phyloP scores from a whole-genome alignment of 306 rosid species.

The Dryas octopetala region DNA sequence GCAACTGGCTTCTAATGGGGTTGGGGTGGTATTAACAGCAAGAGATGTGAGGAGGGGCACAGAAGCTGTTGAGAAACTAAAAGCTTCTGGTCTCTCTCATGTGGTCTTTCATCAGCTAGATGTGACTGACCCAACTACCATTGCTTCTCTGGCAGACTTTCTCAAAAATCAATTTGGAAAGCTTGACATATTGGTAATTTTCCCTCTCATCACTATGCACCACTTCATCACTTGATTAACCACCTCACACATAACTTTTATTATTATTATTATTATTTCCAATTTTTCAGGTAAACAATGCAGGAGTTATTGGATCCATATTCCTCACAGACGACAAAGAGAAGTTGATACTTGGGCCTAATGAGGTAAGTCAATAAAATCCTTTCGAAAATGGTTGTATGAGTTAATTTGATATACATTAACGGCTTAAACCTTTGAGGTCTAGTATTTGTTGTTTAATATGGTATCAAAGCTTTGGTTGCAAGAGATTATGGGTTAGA shows the following conservation, averaged over 20 bases:
- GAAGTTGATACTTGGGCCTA: not conserved
- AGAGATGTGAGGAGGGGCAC: slow-evolving; percentile 16
- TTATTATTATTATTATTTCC: too few species aligned
- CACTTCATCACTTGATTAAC: not conserved
- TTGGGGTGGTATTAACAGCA: slow-evolving; percentile 11
- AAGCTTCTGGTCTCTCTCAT: slow-evolving; percentile 6
- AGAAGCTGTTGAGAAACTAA: slow-evolving; percentile 14
- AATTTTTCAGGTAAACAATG: slow-evolving; percentile 5
- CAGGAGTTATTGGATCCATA: slow-evolving; percentile 7
- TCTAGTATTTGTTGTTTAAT: too few species aligned
- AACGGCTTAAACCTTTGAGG: too few species aligned
- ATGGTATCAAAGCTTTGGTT: too few species aligned
- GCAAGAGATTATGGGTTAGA: too few species aligned
- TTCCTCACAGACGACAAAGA: not conserved
- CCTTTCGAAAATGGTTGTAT: too few species aligned
- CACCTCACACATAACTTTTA: not conserved
- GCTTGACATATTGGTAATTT: slow-evolving; percentile 17
- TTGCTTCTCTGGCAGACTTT: slow-evolving; percentile 11
- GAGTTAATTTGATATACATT: too few species aligned
- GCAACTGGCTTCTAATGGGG: slow-evolving; percentile 17
- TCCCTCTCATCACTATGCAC: not conserved
- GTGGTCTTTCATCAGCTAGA: slow-evolving; percentile 23
- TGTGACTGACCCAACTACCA: slow-evolving; percentile 3
- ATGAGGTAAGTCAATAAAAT: not conserved
- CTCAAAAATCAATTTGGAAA: slow-evolving; percentile 2